phyloP scores from a whole-genome alignment of 83 land plant genomes.

The Thuja plicata region DNA sequence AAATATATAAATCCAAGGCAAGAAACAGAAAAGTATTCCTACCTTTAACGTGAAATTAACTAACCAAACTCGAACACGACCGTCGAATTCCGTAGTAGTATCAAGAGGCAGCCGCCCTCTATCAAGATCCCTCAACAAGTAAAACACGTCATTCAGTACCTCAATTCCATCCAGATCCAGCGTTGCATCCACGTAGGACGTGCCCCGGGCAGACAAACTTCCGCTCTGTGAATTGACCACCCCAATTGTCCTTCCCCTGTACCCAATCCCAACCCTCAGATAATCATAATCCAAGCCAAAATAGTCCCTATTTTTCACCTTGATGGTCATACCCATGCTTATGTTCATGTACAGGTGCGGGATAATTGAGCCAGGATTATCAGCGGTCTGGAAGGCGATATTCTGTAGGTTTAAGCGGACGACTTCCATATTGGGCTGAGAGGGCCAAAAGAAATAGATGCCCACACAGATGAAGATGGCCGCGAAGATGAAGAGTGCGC shows the following conservation, averaged over 20 bases:
- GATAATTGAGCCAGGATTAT: constrained; percentile 4
- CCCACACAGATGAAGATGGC: constrained; percentile 27
- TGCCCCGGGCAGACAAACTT: constrained; percentile 40
- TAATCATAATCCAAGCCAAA: constrained; percentile 53
- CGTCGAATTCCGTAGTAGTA: constrained; percentile 43
- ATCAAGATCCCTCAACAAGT: constrained; percentile 60
- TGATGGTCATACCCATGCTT: constrained; percentile 40
- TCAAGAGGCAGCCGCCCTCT: constrained; percentile 58
- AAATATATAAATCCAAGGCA: too few relatives aligned
- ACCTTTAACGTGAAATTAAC: constrained; percentile 63
- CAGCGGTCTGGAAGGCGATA: constrained; percentile 19
- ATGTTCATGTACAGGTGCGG: constrained; percentile 52
- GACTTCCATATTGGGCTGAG: constrained; percentile 35
- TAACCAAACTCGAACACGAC: constrained; percentile 40
- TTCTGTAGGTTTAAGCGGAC: constrained; percentile 28
- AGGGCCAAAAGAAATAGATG: constrained; percentile 51
- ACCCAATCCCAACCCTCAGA: constrained; percentile 46
- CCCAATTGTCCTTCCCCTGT: constrained; percentile 60
- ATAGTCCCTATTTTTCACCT: constrained; percentile 57
- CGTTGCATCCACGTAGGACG: constrained; percentile 54
- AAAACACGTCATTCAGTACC: constrained; percentile 47
- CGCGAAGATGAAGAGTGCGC: constrained; percentile 19
- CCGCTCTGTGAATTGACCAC: constrained; percentile 42
- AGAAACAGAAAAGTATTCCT: not conserved
- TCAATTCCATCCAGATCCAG: constrained; percentile 54